A percentile compares a stretch with the other conserved stretches of the same genome.
These are phyloP conservation scores for Colletotrichum tamarilloi DNA, from an alignment of 2,329 filamentous ascomycete species.

Conservation along the genomic window DNA sequence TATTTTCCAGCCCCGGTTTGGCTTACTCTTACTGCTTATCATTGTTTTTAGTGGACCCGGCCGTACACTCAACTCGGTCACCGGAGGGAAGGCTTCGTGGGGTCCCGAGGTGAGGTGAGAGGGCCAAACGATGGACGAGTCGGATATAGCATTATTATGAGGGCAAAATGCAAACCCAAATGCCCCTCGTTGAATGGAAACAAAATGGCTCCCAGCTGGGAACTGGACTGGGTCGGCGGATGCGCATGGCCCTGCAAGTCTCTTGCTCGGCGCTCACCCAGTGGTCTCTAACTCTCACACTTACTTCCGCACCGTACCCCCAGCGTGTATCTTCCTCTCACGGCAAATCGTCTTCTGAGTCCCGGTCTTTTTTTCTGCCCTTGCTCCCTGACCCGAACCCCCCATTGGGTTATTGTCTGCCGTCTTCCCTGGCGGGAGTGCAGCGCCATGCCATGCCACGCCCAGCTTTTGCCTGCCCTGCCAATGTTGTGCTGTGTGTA, in stretches of 20 bases:
- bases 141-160: neutral
- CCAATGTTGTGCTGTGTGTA: constrained; percentile 8
- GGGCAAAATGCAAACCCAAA: neutral
- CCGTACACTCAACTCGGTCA: neutral
- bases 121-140: neutral
- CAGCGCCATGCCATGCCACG: constrained; percentile 11
- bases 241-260: constrained; percentile 18
- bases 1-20: neutral
- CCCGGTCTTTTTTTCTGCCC: constrained; percentile 7
- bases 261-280: constrained; percentile 13
- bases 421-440: constrained; percentile 20
- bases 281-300: constrained; percentile 1
- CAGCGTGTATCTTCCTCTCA: neutral
- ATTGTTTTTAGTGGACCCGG: neutral
- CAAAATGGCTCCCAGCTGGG: neutral
- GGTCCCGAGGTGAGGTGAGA: neutral
- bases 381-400: constrained; percentile 4
- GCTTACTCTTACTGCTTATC: neutral
- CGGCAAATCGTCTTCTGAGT: neutral
- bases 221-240: constrained; percentile 1
- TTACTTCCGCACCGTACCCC: neutral
- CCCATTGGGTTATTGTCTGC: constrained; percentile 5
- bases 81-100: neutral
- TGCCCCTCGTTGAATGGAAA: neutral
- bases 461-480: constrained; percentile 1